These are phyloP conservation scores for Eragrostis tef DNA, from an alignment of 202 grass and related monocot species.

Conservation along the genomic window DNA sequence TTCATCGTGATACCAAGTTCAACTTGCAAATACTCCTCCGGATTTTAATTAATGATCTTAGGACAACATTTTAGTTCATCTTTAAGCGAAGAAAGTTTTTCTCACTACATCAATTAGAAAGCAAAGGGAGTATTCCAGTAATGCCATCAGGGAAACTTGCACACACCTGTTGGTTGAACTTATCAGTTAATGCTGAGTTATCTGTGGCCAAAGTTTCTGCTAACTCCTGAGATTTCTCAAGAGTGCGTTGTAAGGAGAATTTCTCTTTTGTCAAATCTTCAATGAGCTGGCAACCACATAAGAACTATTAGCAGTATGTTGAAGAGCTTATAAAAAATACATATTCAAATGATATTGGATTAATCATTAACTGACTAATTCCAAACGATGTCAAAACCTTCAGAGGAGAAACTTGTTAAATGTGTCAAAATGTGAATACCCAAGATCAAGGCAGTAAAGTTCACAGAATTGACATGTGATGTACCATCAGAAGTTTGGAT, in stretches of 20 bases:
- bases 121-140: not conserved
- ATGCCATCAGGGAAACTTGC: constrained; percentile 27
- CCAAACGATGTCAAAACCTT: constrained; percentile 13
- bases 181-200: constrained; percentile 91
- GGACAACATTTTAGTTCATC: too few relatives aligned
- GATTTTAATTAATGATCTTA: too few relatives aligned
- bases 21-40: not conserved
- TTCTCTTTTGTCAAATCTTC: constrained; percentile 98
- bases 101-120: too few relatives aligned
- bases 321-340: constrained; percentile 28
- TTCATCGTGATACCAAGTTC: constrained; percentile 6
- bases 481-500: constrained; percentile 1
- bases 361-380: constrained; percentile 12
- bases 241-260: constrained; percentile 85
- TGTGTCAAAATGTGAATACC: not conserved
- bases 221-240: constrained; percentile 80
- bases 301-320: constrained; percentile 39
- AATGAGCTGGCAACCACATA: constrained; percentile 73
- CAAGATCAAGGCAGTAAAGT: constrained; percentile 23
- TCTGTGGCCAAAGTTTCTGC: constrained; percentile 81
- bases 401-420: not conserved
- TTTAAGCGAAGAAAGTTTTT: too few relatives aligned
- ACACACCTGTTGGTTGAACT: constrained; percentile 94
- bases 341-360: not conserved
- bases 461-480: constrained; percentile 2